phyloP scores from a whole-genome alignment of 2,329 filamentous ascomycete species.

The Ceratocystis variospora region DNA sequence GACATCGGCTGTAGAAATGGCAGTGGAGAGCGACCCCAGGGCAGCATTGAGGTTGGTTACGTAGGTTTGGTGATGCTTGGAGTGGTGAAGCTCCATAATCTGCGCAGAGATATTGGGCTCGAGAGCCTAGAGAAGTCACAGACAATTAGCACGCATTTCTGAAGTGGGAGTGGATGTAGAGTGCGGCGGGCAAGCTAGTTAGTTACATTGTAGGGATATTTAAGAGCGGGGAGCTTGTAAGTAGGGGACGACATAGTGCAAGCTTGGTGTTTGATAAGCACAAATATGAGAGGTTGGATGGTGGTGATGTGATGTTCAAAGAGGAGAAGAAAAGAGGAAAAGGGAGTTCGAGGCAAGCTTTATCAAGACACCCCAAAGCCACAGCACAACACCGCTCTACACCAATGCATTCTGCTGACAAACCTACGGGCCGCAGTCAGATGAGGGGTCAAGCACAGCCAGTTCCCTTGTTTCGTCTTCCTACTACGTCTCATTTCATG shows the following conservation, averaged over 20 bases:
- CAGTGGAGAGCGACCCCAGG: conserved; percentile 44
- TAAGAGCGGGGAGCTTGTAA: conserved; percentile 52
- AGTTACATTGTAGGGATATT: conserved; percentile 57
- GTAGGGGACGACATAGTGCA: conserved; percentile 8
- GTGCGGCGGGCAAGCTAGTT: conserved; percentile 24
- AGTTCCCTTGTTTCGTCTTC: not conserved
- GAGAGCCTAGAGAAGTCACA: conserved; percentile 38
- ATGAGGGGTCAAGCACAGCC: conserved; percentile 2
- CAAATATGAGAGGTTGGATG: too few species aligned
- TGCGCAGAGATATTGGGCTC: conserved; percentile 61
- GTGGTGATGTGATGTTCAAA: conserved; percentile 11
- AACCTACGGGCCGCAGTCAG: not conserved
- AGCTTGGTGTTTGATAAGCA: not conserved
- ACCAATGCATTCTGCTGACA: conserved; percentile 7
- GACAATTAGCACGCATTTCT: not conserved
- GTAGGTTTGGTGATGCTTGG: conserved; percentile 68
- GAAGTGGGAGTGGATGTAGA: not conserved
- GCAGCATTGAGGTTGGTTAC: conserved; percentile 61
- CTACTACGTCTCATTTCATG: not conserved
- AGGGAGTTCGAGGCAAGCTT: not conserved
- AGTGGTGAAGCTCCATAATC: conserved; percentile 72
- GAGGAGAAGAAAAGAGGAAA: not conserved
- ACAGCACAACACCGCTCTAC: too few species aligned
- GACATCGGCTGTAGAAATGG: conserved; percentile 44
- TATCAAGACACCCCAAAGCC: not conserved